A percentile compares a stretch with the other conserved stretches of the same genome.
Conservation (phyloP, 805 yeast species). For the Wickerhamomyces mucosus region DNA sequence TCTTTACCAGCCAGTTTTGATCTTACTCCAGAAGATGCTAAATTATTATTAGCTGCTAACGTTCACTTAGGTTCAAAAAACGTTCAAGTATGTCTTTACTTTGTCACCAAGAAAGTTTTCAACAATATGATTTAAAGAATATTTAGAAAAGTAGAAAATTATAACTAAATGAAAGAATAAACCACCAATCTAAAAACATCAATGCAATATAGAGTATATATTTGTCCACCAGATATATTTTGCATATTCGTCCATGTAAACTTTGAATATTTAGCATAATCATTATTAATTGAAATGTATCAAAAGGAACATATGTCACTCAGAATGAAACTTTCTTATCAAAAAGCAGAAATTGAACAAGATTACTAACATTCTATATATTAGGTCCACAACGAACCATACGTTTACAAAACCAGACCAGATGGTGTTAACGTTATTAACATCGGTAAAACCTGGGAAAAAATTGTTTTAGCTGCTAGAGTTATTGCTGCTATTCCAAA, state of each 20-base stretch:
- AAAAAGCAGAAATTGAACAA: slow-evolving; percentile 1
- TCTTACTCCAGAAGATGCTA: slow-evolving; percentile 97
- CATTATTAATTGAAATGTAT: too few relatives aligned
- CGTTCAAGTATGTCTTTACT: slow-evolving; percentile 75
- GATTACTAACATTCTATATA: slow-evolving; percentile 7
- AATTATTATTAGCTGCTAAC: slow-evolving; percentile 98
- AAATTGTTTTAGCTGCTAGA: slow-evolving; percentile 98
- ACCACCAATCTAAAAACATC: too few relatives aligned
- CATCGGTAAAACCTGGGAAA: slow-evolving; percentile 99
- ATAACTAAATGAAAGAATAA: neutral
- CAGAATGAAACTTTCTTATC: slow-evolving; percentile 1
- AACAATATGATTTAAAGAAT: too few relatives aligned
- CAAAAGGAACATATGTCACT: neutral
- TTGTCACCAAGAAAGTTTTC: neutral
- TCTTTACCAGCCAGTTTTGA: slow-evolving; percentile 83
- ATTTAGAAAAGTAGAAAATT: neutral
- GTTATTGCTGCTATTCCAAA: slow-evolving; percentile 99
- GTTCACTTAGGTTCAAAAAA: slow-evolving; percentile 99
- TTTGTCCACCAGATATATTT: too few relatives aligned
- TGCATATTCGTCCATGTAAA: too few relatives aligned
- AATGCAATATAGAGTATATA: too few relatives aligned
- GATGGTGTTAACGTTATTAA: slow-evolving; percentile 99
- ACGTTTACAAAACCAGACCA: slow-evolving; percentile 97
- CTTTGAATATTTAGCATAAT: too few relatives aligned
- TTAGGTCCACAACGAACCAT: slow-evolving; percentile 92